Percentiles rank a stretch among this genome's conserved stretches.
These are phyloP conservation scores for Apostasia shenzhenica DNA, from an alignment of 106 monocot species.

Conservation along the genomic window DNA sequence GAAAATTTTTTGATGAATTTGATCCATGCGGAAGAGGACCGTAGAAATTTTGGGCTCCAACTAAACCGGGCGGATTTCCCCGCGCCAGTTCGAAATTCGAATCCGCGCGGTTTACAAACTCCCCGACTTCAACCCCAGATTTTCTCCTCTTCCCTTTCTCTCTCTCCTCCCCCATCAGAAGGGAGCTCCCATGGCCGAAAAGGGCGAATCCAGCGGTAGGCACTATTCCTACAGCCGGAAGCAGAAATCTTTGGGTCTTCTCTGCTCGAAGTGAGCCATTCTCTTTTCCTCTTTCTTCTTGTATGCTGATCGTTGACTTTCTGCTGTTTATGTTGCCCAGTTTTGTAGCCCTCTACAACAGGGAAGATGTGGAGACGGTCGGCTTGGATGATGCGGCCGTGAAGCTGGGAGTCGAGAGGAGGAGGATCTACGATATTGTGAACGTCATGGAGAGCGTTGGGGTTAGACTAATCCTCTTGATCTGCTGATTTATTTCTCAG, in stretches of 20 bases:
- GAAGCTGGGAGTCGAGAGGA: conserved; percentile 74
- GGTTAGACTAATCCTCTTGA: conserved; percentile 23
- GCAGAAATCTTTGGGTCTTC: conserved; percentile 79
- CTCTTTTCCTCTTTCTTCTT: neutral
- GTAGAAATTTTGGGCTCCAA: no score
- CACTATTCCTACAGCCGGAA: conserved; percentile 69
- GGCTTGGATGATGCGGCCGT: conserved; percentile 75
- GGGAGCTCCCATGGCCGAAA: conserved; percentile 5
- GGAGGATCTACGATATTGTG: conserved; percentile 98
- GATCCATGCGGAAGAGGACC: no score
- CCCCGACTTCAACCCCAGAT: neutral
- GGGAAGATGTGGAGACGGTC: conserved; percentile 50
- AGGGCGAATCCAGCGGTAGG: conserved; percentile 4
- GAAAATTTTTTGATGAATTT: no score
- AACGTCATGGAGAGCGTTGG: conserved; percentile 93
- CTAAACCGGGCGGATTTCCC: neutral
- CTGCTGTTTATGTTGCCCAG: conserved; percentile 20
- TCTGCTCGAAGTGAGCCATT: conserved; percentile 66
- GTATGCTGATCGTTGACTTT: conserved; percentile 7
- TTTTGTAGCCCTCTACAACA: conserved; percentile 59
- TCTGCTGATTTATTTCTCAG: neutral
- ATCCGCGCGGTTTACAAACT: neutral
- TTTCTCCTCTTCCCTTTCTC: neutral
- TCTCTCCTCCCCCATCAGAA: neutral
- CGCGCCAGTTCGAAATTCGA: conserved; percentile 4